These are phyloP conservation scores for Ceratocystis papillata DNA, from an alignment of 2,329 filamentous ascomycete genomes.

Conservation along the genomic window DNA sequence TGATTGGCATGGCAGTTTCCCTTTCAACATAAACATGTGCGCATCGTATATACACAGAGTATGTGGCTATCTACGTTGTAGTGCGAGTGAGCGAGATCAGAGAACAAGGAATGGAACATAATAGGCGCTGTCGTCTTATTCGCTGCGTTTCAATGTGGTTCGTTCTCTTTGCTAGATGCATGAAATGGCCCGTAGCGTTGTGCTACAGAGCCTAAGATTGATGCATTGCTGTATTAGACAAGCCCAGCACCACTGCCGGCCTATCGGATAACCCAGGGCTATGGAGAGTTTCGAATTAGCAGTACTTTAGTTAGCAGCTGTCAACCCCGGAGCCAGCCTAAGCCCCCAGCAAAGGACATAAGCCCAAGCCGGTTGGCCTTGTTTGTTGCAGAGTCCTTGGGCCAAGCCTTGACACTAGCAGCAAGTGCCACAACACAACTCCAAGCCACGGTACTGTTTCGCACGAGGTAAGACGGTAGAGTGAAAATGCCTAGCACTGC, in stretches of 20 bases:
- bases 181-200: slow-evolving; percentile 17
- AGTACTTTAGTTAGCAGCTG: slow-evolving; percentile 13
- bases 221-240: background rate
- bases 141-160: background rate
- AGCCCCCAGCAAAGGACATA: background rate
- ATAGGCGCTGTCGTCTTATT: background rate
- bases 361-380: background rate
- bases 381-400: background rate
- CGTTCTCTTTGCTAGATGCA: slow-evolving; percentile 11
- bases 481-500: background rate
- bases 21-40: background rate
- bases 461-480: background rate
- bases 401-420: slow-evolving; percentile 2
- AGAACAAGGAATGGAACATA: too few species aligned
- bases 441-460: background rate
- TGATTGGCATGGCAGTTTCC: background rate
- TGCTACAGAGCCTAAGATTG: slow-evolving; percentile 9
- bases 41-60: too few species aligned
- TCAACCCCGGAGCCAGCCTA: background rate
- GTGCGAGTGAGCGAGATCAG: too few species aligned
- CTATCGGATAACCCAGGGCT: background rate
- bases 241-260: background rate
- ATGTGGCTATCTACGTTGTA: too few species aligned
- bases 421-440: background rate
- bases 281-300: slow-evolving; percentile 10